A percentile compares a stretch with the other conserved stretches of the same genome.
Conservation (phyloP, 192 early-diverging fungal species). For the Allomyces arbusculus region DNA sequence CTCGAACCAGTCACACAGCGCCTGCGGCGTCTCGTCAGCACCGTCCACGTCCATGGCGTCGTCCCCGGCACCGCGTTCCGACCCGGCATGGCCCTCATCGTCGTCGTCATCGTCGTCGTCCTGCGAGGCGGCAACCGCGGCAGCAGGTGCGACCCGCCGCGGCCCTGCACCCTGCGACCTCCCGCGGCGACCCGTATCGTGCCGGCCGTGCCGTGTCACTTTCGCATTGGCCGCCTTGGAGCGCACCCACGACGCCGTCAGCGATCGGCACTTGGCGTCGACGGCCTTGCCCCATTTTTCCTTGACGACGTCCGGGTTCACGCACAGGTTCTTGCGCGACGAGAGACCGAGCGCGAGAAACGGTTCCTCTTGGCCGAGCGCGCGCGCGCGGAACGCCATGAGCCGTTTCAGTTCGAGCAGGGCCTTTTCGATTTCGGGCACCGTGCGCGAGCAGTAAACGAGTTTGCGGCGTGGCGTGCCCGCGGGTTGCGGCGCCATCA, state of each 20-base stretch:
- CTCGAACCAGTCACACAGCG: constrained; percentile 15
- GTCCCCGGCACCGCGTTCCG: not conserved
- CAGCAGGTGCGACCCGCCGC: not conserved
- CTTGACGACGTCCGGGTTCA: constrained; percentile 72
- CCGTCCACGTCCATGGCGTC: constrained; percentile 1
- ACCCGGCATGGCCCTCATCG: not conserved
- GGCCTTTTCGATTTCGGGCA: constrained; percentile 98
- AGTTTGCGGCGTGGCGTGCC: constrained; percentile 39
- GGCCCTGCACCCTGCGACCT: no score
- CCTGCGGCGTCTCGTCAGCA: not conserved
- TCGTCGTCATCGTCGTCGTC: not conserved
- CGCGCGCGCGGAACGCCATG: constrained; percentile 55
- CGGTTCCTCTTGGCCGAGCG: constrained; percentile 42
- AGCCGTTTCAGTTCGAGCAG: constrained; percentile 83
- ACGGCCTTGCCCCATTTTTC: constrained; percentile 70
- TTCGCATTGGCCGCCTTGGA: constrained; percentile 25
- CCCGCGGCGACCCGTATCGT: constrained; percentile 2
- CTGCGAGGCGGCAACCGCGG: not conserved
- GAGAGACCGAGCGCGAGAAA: constrained; percentile 88
- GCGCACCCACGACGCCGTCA: constrained; percentile 89
- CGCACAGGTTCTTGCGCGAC: constrained; percentile 79
- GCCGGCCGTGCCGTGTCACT: constrained; percentile 2
- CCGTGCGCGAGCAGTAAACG: constrained; percentile 99
- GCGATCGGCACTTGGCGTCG: constrained; percentile 73
- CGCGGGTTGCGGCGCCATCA: constrained; percentile 36